Evolutionary conservation across 1,284 basidiomycete genomes (phyloP), one percentile per base, ranked within the genome.

Genomic region (Ganoderma meredithae): DNA sequence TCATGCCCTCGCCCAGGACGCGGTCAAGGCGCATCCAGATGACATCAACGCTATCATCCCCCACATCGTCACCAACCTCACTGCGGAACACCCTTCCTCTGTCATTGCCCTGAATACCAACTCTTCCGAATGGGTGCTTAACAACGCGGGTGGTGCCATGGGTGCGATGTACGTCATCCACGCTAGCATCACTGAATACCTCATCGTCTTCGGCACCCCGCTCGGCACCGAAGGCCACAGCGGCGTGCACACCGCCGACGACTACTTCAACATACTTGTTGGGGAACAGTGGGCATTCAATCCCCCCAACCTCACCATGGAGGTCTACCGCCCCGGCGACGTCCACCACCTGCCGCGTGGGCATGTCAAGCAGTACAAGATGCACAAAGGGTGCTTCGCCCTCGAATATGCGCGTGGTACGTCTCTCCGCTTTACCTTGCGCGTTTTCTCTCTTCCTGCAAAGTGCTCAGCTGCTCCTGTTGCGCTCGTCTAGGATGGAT

Each of bases 101-200:
- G 75, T 82, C 47, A 83, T 92, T 62, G 82, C 85, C 15, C 75
- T 96, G 72, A 92, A 93, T 79, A 80, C 86, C 25, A 79, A 93
- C 80, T 73, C 83, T 8, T 83, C 86, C 60, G 96, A 99, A 77
- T 99, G 97, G 97, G 89, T 99, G 55, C 95, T 98, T 82, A 99
- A 93, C 85, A 99, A 99, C 77, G 97, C 97, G 0, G 97, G 97
- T 22, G 97, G 98, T 64, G 97, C 98, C 0, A 99, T 99, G 97
- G 97, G 95, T 56, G 91, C 92, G 56, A 99, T 99, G 97, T 98
- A 95, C 81, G 88, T 99, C 81, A 94, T 99, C 73, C 97, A 98
- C 77, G 95, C 96, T 19, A 93, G 89, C 80, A 91, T 98, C 75
- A 97, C 95, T 9, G 96, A 97, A 85, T 95, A 96, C 83, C 88